Conservation (phyloP, 1,284 basidiomycete genomes). For the Moesziomyces parantarcticus region DNA sequence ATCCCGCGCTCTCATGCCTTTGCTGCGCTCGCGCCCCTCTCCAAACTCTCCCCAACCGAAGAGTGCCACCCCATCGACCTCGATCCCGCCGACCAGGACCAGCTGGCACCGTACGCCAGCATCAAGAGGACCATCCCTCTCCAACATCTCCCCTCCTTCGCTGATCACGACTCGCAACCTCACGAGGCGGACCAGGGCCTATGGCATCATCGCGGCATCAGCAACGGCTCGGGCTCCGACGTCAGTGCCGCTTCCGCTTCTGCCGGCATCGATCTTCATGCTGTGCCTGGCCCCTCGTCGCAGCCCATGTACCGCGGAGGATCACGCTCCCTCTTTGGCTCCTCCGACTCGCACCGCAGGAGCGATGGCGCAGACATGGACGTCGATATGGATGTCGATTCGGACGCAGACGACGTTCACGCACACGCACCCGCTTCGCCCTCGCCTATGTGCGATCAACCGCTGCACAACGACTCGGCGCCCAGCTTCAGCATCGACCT, state of each 20-base stretch:
- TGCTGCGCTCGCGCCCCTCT: slow-evolving; percentile 40
- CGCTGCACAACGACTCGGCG: slow-evolving; percentile 20
- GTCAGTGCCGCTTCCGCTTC: slow-evolving; percentile 35
- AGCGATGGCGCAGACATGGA: slow-evolving; percentile 38
- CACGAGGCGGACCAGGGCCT: slow-evolving; percentile 4
- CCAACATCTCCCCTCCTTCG: slow-evolving; percentile 25
- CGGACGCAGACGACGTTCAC: slow-evolving; percentile 39
- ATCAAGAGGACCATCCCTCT: slow-evolving; percentile 44
- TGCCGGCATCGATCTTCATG: slow-evolving; percentile 28
- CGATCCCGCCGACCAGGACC: slow-evolving; percentile 11
- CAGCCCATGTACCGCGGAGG: slow-evolving; percentile 33
- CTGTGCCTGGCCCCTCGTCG: slow-evolving; percentile 34
- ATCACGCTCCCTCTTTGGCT: slow-evolving; percentile 34
- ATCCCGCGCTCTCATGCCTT: slow-evolving; percentile 53
- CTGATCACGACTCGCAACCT: neutral
- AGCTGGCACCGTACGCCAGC: slow-evolving; percentile 8
- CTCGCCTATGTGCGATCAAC: slow-evolving; percentile 43
- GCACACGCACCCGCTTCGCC: slow-evolving; percentile 47
- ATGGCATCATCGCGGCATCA: slow-evolving; percentile 39
- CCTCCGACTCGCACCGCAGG: slow-evolving; percentile 24
- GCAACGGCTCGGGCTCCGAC: slow-evolving; percentile 41
- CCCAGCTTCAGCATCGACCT: slow-evolving; percentile 21
- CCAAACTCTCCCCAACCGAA: slow-evolving; percentile 31
- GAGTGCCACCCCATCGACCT: slow-evolving; percentile 30
- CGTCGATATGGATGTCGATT: slow-evolving; percentile 47